A percentile compares a stretch with the other conserved stretches of the same genome.
Conservation (phyloP, 108 stramenopile genomes). For the Schizochytrium sp. region DNA sequence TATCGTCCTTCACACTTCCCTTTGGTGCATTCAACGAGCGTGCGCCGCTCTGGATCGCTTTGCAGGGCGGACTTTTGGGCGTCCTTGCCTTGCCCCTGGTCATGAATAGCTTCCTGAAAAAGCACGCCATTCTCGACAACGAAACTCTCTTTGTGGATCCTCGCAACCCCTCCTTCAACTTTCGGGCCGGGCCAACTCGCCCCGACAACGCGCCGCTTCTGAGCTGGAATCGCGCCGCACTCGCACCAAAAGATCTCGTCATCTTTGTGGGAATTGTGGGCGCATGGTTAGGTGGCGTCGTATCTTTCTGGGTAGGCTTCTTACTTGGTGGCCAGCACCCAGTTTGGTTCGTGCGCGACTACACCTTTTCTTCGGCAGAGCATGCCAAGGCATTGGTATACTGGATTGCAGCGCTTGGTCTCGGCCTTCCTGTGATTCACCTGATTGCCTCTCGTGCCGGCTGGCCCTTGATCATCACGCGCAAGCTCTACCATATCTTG, state of each 20-base stretch:
- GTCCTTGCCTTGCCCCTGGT: background rate
- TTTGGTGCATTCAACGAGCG: background rate
- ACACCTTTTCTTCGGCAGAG: background rate
- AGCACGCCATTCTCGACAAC: background rate
- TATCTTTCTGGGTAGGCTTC: background rate
- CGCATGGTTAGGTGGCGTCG: background rate
- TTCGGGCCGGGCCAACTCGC: background rate
- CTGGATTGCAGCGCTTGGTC: background rate
- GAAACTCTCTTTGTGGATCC: background rate
- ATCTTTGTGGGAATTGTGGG: background rate
- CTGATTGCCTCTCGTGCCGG: background rate
- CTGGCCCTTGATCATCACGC: slow-evolving; percentile 14
- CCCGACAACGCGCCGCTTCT: background rate
- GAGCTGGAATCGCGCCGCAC: background rate
- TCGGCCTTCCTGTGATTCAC: background rate
- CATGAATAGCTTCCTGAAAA: background rate
- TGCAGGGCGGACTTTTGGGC: background rate
- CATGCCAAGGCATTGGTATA: background rate
- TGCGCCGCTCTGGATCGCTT: background rate
- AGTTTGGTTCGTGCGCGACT: background rate
- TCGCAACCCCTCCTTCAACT: background rate
- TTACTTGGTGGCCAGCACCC: background rate
- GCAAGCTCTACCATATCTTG: slow-evolving; percentile 18
- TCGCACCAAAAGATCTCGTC: background rate
- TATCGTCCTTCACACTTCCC: background rate